Percentiles rank a stretch among this genome's conserved stretches.
Evolutionary conservation across 345 rosid species (phyloP).

Genomic region (Excoecaria agallocha): DNA sequence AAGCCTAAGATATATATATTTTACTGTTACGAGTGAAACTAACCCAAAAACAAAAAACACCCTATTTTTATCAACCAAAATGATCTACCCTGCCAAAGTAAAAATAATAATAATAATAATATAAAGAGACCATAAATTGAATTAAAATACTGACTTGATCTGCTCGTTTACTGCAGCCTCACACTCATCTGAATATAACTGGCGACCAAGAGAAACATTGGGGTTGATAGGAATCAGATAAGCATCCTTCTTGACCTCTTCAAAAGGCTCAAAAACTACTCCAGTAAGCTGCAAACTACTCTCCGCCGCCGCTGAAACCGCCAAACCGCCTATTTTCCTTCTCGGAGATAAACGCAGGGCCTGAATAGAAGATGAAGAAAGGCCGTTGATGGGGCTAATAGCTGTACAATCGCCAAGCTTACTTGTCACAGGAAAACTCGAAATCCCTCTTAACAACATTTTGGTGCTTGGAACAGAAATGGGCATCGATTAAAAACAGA

Average conservation of each 20-base stretch:
- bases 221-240: conserved; percentile 50
- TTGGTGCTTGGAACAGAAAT: background rate
- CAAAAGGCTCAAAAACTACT: conserved; percentile 67
- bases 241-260: conserved; percentile 66
- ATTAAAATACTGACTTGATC: conserved; percentile 57
- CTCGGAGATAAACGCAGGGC: conserved; percentile 14
- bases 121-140: background rate
- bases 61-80: too few relatives aligned
- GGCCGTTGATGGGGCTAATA: conserved; percentile 10
- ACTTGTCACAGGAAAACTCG: conserved; percentile 13
- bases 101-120: too few relatives aligned
- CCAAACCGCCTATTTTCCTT: conserved; percentile 7
- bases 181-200: conserved; percentile 38
- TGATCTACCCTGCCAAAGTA: too few relatives aligned
- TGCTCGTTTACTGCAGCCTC: conserved; percentile 80
- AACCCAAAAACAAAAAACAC: too few relatives aligned
- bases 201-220: conserved; percentile 66
- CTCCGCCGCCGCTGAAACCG: conserved; percentile 35
- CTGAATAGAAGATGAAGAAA: conserved; percentile 12
- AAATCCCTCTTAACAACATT: conserved; percentile 23
- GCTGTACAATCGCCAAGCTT: conserved; percentile 23
- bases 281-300: conserved; percentile 43
- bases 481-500: background rate
- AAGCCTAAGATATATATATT: too few relatives aligned
- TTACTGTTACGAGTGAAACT: too few relatives aligned